Evolutionary conservation across 805 yeast species (phyloP), one percentile per base, ranked within the genome.

Genomic region (Cephaloascus fragrans): DNA sequence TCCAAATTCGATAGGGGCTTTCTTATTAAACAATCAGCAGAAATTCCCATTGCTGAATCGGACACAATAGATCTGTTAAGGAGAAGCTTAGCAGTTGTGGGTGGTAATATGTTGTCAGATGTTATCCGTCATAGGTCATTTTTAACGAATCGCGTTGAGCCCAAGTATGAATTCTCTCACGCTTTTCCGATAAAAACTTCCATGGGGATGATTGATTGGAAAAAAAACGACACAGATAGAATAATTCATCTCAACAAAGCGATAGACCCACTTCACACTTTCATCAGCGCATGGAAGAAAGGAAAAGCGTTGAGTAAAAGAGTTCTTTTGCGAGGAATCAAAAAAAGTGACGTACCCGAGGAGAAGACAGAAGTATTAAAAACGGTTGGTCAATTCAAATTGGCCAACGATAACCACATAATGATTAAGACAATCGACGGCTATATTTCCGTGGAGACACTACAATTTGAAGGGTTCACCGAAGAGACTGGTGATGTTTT

Each of bases 1-100:
- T 70, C 82, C 1, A 71, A 77, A 52, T 93, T 93, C 51, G 98
- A 93, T 49, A 66, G 63, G 26, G 98, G 98, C 1, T 63, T 68
- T 2, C 72, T 90, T 0, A 53, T 93, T 2, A 56, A 66, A 15
- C 94, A 83, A 45, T 68, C 83, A 1, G 51, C 51, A 2, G 64
- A 64, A 19, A 48, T 75, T 0, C 47, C 52, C 0, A 64, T 85
- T 1, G 39, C 38, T 0, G 53, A 52, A 3, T 45, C 54, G 8
- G 84, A 78, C 26, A 73, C 76, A 9, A 57, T 68, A 34, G 41
- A 36, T 0, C 44, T 71, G 0, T 55, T 89, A 17, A 63, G 71
- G 35, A 61, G 63, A 1, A 69, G 63, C 37, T 60, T 89, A 16
- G 86, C 86, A 0, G 46, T 38, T 0, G 48, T 63, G 2, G 96